Base-by-base conservation (phyloP, 2,329 filamentous ascomycete species). In the Nothomitra cinnamomea region DNA sequence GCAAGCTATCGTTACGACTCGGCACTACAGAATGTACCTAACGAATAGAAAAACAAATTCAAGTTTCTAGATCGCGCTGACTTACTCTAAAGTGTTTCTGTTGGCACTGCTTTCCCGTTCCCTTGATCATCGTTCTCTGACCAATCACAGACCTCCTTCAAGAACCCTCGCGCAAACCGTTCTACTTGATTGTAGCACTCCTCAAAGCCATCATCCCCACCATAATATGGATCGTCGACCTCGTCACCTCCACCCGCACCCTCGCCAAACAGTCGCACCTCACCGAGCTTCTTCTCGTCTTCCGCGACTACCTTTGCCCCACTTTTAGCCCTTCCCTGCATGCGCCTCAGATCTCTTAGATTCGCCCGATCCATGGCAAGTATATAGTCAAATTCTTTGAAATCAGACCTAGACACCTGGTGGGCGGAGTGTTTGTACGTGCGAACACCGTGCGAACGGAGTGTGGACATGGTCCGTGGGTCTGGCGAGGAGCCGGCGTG, bases 281-380 rank as follows among this genome's bases (percentile, higher is more conserved):
- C 70, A 0, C 72, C 74, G 22, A 74, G 55, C 40, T 64, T 66
- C 3, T 61, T 57, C 19, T 65, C 63, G 2, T 65, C 67, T 1
- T 59, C 57, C 10, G 55, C 61, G 32, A 21, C 22, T 15, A 10
- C 22, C 22, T 48, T 19, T 21, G 13, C 12, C 17, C 25, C 21
- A 28, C 10, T 15, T 25, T 6, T 38, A 17, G 49, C 8, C 3
- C 51, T 59, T 67, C 56, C 57, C 70, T 76, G 77, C 59, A 77
- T 72, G 56, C 79, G 72, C 61, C 80, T 66, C 55, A 94, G 69
- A 62, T 94, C 78, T 7, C 75, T 72, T 45, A 94, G 71, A 65
- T 96, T 96, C 47, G 80, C 78, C 50, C 78, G 74, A 65, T 98
- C 92, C 92, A 98, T 98, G 56, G 86, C 89, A 55, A 98, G 81